These are phyloP conservation scores for Termitomyces sp. DNA, from an alignment of 768 basidiomycete genomes.

Conservation along the genomic window DNA sequence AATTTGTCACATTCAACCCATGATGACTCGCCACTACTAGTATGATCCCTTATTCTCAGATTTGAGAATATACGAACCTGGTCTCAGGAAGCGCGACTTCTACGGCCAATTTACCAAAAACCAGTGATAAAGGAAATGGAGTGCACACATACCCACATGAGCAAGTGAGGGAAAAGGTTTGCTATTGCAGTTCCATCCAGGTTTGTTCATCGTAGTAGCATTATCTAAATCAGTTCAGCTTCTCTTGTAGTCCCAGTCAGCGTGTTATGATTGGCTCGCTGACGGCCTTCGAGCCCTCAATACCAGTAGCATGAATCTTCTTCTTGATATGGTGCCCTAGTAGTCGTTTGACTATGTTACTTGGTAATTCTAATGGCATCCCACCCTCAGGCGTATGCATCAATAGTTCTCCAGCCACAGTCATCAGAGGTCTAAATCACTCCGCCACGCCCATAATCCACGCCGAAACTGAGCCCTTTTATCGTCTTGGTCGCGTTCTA, in stretches of 20 bases:
- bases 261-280: constrained; percentile 60
- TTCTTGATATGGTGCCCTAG: constrained; percentile 29
- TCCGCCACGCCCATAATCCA: no score
- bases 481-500: no score
- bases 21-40: neutral
- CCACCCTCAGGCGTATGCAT: no score
- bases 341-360: no score
- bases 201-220: constrained; percentile 22
- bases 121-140: constrained; percentile 28
- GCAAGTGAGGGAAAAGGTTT: no score
- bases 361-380: no score
- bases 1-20: neutral
- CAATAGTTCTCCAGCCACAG: no score
- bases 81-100: constrained; percentile 26
- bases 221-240: constrained; percentile 25
- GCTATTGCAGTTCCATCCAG: no score
- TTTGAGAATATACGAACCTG: neutral
- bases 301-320: constrained; percentile 47
- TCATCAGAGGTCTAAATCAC: no score
- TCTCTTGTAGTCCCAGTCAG: constrained; percentile 47
- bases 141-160: no score
- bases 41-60: no score
- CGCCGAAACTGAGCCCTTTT: no score
- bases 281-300: constrained; percentile 54
- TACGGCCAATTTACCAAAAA: constrained; percentile 30